phyloP scores from a whole-genome alignment of 441 rosid species.

The Jatropha multifida region DNA sequence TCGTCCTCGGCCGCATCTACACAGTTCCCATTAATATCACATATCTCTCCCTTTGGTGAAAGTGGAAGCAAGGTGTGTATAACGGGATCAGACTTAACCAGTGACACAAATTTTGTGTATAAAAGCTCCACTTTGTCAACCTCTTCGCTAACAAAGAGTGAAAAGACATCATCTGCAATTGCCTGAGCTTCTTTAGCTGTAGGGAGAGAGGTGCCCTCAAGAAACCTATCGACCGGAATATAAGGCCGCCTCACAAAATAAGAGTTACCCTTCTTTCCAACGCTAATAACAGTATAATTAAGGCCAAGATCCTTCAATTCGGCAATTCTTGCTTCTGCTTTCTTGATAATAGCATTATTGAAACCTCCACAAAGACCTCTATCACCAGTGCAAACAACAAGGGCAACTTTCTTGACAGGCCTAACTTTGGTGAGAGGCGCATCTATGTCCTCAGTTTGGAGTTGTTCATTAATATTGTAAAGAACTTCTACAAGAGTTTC shows the following conservation, averaged over 20 bases:
- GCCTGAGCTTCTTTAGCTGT: slow-evolving; percentile 94
- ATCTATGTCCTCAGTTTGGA: slow-evolving; percentile 77
- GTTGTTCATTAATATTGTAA: slow-evolving; percentile 83
- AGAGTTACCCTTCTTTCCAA: slow-evolving; percentile 86
- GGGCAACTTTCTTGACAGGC: slow-evolving; percentile 86
- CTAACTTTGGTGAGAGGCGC: slow-evolving; percentile 73
- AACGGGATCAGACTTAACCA: slow-evolving; percentile 89
- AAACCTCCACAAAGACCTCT: slow-evolving; percentile 90
- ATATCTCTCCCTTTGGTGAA: slow-evolving; percentile 83
- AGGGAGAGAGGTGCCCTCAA: slow-evolving; percentile 60
- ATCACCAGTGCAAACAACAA: slow-evolving; percentile 84
- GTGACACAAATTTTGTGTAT: slow-evolving; percentile 85
- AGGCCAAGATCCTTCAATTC: slow-evolving; percentile 68
- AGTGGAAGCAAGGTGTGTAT: slow-evolving; percentile 86
- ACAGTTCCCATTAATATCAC: slow-evolving; percentile 78
- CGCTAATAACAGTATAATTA: slow-evolving; percentile 72
- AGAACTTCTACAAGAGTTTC: slow-evolving; percentile 87
- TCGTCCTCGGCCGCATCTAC: slow-evolving; percentile 96
- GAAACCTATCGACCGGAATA: slow-evolving; percentile 67
- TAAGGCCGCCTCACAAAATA: slow-evolving; percentile 72
- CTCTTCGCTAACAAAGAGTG: slow-evolving; percentile 81
- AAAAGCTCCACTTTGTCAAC: slow-evolving; percentile 93
- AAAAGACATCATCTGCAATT: slow-evolving; percentile 86
- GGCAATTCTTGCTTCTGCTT: slow-evolving; percentile 67
- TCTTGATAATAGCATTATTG: slow-evolving; percentile 65